Evolutionary conservation across 1,284 basidiomycete genomes (phyloP).

Genomic region (Ustilago crameri): DNA sequence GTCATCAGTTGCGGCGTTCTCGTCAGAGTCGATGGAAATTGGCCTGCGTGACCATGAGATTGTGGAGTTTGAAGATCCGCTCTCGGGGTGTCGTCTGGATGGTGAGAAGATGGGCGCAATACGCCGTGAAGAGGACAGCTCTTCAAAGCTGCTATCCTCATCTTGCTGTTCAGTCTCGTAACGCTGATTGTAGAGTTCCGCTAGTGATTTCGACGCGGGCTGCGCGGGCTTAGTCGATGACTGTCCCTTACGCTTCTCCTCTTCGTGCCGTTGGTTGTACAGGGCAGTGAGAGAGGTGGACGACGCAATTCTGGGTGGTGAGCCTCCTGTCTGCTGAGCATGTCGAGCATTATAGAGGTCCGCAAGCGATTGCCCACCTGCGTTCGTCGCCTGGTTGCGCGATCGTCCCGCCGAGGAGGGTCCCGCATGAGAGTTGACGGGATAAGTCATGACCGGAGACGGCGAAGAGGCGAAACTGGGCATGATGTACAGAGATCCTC

Average conservation of each 20-base stretch:
- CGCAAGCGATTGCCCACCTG: slow-evolving; percentile 13
- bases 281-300: slow-evolving; percentile 9
- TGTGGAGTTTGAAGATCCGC: no score
- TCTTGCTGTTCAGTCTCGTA: slow-evolving; percentile 14
- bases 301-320: slow-evolving; percentile 1
- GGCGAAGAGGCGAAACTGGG: slow-evolving; percentile 3
- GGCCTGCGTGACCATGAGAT: no score
- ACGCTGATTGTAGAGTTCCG: slow-evolving; percentile 12
- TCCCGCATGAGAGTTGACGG: slow-evolving; percentile 7
- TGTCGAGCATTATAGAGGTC: slow-evolving; percentile 35
- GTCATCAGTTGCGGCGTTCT: slow-evolving; percentile 6
- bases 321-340: slow-evolving; percentile 10
- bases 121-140: background rate
- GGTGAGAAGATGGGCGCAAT: background rate
- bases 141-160: background rate
- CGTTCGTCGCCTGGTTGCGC: background rate
- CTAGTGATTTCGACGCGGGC: slow-evolving; percentile 7
- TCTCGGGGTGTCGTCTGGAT: background rate
- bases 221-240: background rate
- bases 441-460: slow-evolving; percentile 15
- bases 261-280: slow-evolving; percentile 10
- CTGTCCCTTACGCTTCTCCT: background rate
- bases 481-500: slow-evolving; percentile 7
- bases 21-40: slow-evolving; percentile 4
- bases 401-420: slow-evolving; percentile 4